These are phyloP conservation scores for Vitellaria paradoxa DNA, from an alignment of 179 eudicot species.

Conservation along the genomic window DNA sequence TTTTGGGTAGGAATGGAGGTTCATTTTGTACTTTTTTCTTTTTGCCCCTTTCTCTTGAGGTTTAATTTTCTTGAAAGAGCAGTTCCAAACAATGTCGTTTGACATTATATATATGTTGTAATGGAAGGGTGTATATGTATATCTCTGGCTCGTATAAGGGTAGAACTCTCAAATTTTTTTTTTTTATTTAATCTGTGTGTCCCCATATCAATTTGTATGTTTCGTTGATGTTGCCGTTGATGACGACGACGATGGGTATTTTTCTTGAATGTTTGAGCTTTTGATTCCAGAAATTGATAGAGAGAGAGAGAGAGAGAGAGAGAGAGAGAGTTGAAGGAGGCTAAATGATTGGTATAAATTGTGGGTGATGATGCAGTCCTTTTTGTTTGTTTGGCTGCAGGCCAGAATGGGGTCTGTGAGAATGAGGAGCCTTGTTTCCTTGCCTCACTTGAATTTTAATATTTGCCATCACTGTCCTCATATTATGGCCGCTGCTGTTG, in stretches of 20 bases:
- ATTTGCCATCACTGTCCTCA: constrained; percentile 1
- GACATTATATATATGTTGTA: constrained; percentile 17
- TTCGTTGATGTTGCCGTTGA: background rate
- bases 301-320: background rate
- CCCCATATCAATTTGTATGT: background rate
- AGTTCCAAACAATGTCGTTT: constrained; percentile 11
- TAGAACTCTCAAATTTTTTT: constrained; percentile 18
- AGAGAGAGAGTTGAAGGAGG: background rate
- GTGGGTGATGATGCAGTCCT: background rate
- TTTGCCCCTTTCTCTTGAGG: background rate
- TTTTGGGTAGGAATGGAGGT: constrained; percentile 7
- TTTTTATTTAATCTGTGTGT: constrained; percentile 10
- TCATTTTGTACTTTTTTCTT: background rate
- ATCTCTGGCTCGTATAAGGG: constrained; percentile 22
- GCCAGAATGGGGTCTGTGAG: background rate
- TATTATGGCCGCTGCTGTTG: background rate
- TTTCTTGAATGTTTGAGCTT: background rate
- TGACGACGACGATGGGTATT: background rate
- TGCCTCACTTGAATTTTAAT: constrained; percentile 2
- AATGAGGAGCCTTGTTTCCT: background rate
- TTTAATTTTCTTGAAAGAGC: constrained; percentile 18
- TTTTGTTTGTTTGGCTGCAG: constrained; percentile 12
- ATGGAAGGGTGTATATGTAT: constrained; percentile 25
- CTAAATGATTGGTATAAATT: background rate
- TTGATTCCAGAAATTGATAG: background rate